phyloP scores from a whole-genome alignment of 169 alveolate species.

The Plasmodium vivax region DNA sequence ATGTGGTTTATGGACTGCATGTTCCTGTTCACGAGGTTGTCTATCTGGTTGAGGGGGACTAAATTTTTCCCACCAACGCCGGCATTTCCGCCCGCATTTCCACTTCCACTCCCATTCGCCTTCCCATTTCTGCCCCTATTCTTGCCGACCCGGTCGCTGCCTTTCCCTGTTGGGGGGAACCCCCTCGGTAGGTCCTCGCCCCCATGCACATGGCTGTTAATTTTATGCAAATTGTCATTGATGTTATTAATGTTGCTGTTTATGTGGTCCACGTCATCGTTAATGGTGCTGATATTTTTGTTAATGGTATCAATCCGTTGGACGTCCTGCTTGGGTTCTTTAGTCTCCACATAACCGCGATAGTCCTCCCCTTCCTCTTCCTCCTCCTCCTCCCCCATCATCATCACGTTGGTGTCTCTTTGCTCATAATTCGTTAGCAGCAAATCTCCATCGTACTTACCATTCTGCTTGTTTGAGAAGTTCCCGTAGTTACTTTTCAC shows the following conservation, averaged over 20 bases:
- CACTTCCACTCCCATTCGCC: not conserved
- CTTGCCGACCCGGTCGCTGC: not conserved
- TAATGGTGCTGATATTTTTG: constrained; percentile 56
- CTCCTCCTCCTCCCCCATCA: not conserved
- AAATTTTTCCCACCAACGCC: not conserved
- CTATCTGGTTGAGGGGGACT: constrained; percentile 29
- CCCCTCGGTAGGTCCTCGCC: not conserved
- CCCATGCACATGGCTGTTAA: constrained; percentile 25
- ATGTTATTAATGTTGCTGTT: constrained; percentile 58
- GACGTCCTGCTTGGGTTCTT: constrained; percentile 7
- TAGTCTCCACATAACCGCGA: not conserved
- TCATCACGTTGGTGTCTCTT: not conserved
- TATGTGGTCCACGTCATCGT: constrained; percentile 68
- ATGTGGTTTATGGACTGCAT: constrained; percentile 72
- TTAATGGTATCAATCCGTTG: constrained; percentile 36
- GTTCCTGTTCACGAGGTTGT: constrained; percentile 46
- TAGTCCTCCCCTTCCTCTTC: not conserved
- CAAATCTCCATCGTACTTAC: not conserved
- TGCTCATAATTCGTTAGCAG: constrained; percentile 6
- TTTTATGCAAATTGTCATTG: constrained; percentile 39
- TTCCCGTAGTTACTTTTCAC: constrained; percentile 43
- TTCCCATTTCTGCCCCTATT: not conserved
- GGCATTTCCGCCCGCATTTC: too few species aligned
- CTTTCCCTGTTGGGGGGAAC: not conserved
- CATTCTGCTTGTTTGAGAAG: not conserved